Evolutionary conservation across 305 asterid genomes (phyloP).

Genomic region (Lippia alba): DNA sequence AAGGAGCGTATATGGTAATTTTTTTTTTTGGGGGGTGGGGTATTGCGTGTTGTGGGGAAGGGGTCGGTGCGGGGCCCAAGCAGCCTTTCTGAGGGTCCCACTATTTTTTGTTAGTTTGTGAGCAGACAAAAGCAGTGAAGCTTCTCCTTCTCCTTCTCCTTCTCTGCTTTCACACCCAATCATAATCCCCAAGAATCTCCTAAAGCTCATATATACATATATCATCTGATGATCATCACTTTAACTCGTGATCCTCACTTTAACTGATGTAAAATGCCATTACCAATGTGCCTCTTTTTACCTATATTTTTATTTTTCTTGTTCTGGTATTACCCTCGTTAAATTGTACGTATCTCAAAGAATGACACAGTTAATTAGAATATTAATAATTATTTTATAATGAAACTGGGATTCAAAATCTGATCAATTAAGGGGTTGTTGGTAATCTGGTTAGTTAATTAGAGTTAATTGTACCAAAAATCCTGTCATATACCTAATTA

Average conservation of each 20-base stretch:
- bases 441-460: too few species aligned
- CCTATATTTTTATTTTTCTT: too few species aligned
- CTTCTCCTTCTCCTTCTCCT: conserved; percentile 43
- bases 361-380: too few species aligned
- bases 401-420: too few species aligned
- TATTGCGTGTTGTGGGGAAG: conserved; percentile 49
- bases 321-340: too few species aligned
- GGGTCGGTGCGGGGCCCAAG: conserved; percentile 54
- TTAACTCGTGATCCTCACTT: conserved; percentile 29
- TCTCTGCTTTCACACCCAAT: conserved; percentile 45
- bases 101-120: conserved; percentile 47
- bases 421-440: too few species aligned
- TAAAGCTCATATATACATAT: conserved; percentile 35
- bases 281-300: not conserved
- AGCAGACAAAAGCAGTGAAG: conserved; percentile 65
- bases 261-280: conserved; percentile 3
- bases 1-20: conserved; percentile 1
- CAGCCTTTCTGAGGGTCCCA: conserved; percentile 50
- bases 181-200: conserved; percentile 47
- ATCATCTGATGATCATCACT: conserved; percentile 14
- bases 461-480: too few species aligned
- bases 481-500: too few species aligned
- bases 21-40: too few species aligned
- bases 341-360: too few species aligned
- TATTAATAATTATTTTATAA: too few species aligned